Base-by-base conservation (phyloP, 495 filamentous ascomycete species). In the Echria macrotheca region DNA sequence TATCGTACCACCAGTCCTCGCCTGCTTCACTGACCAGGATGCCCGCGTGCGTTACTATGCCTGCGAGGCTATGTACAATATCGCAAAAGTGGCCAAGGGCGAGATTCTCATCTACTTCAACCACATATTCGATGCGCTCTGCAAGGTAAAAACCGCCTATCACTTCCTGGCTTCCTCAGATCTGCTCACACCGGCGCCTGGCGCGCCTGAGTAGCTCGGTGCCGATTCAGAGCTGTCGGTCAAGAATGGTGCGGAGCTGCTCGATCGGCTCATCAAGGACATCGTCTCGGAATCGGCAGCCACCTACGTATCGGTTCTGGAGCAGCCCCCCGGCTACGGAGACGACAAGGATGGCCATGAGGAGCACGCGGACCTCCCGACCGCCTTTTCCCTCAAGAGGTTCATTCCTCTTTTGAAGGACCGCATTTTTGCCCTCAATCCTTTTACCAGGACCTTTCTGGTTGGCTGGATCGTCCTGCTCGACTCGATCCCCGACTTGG, bases 21-120 rank as follows among this genome's bases (percentile, higher is more conserved):
- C 94, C 40, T 99, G 94, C 72, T 99, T 99, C 65, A 84, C 85
- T 17, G 94, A 99, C 58, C 93, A 97, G 72, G 94, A 99, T 84
- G 94, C 94, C 17, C 78, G 94, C 43, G 94, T 99, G 14, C 82
- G 94, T 45, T 99, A 99, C 65, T 99, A 99, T 68, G 94, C 94
- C 38, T 99, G 94, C 70, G 94, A 99, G 77, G 93, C 90, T 69
- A 99, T 99, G 94, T 99, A 99, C 66, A 99, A 99, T 60, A 97
- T 99, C 60, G 90, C 94, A 53, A 98, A 98, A 71, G 93, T 97
- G 7, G 93, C 94, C 18, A 99, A 99, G 65, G 94, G 94, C 36
- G 94, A 99, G 64, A 93, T 95, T 24, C 64, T 97, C 52, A 76
- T 90, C 17, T 97, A 95, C 70, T 99, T 96, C 70, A 97, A 99